Percentiles rank a stretch among this genome's conserved stretches.
These are phyloP conservation scores for Saccharomyces paradoxus DNA, from an alignment of 805 yeast species.

Conservation along the genomic window DNA sequence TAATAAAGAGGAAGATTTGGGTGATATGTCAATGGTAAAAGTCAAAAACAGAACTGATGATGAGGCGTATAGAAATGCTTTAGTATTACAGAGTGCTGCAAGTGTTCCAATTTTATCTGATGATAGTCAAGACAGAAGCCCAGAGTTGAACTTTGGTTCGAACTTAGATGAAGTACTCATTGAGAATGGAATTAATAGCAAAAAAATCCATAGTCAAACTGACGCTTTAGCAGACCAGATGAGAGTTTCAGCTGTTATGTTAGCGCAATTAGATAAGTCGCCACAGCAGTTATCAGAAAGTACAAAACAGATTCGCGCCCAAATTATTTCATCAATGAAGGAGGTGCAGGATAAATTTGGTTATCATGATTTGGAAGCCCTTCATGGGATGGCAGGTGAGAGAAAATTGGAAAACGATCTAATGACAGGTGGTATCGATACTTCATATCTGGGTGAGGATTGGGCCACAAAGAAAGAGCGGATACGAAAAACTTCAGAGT, in stretches of 20 bases:
- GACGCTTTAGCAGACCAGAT: constrained; percentile 77
- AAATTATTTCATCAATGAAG: constrained; percentile 68
- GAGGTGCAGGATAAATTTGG: constrained; percentile 63
- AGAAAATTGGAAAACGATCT: constrained; percentile 87
- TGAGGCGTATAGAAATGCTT: constrained; percentile 36
- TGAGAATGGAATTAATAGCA: constrained; percentile 1
- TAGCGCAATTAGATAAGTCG: constrained; percentile 74
- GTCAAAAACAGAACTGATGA: constrained; percentile 41
- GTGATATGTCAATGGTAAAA: constrained; percentile 61
- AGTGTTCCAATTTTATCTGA: constrained; percentile 35
- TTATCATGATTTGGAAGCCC: constrained; percentile 39
- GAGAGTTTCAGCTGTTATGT: constrained; percentile 93
- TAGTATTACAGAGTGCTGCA: constrained; percentile 33
- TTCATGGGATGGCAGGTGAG: constrained; percentile 74
- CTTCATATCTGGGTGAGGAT: constrained; percentile 77
- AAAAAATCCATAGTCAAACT: constrained; percentile 24
- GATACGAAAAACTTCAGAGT: constrained; percentile 68
- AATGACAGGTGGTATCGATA: constrained; percentile 66
- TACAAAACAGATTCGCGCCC: constrained; percentile 59
- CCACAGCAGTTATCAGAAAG: constrained; percentile 39
- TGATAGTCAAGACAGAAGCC: constrained; percentile 29
- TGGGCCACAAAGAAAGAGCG: constrained; percentile 80
- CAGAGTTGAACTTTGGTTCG: constrained; percentile 33
- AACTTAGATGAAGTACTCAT: constrained; percentile 25
- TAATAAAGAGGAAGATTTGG: constrained; percentile 57